phyloP scores from a whole-genome alignment of 306 rosid genomes.

The Cucumis melo region DNA sequence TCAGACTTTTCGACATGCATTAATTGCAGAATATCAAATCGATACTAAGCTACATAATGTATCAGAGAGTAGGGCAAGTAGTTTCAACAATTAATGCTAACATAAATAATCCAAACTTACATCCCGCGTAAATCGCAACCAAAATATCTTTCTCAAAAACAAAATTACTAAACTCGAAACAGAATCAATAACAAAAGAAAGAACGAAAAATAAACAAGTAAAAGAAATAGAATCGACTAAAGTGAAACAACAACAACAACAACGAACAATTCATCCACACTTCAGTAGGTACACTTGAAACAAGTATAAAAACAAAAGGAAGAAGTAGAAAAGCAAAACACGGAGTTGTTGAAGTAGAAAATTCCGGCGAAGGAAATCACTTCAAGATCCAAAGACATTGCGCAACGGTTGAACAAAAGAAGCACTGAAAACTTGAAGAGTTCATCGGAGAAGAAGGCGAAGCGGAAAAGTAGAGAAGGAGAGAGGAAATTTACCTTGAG shows the following conservation, averaged over 20 bases:
- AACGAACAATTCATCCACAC: neutral
- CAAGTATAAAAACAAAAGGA: neutral
- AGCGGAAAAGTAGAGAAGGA: neutral
- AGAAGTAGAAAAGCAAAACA: neutral
- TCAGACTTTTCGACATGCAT: neutral
- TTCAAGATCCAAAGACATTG: slow-evolving; percentile 30
- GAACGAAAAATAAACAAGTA: neutral
- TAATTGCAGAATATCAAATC: neutral
- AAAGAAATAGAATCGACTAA: neutral
- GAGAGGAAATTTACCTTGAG: slow-evolving; percentile 20
- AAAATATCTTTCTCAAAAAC: neutral
- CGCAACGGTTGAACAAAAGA: neutral
- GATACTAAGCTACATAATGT: neutral
- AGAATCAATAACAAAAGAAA: neutral
- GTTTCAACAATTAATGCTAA: neutral
- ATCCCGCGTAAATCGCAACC: neutral
- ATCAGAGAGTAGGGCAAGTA: neutral
- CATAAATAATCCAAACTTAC: neutral
- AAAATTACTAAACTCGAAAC: neutral
- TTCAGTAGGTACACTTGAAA: neutral
- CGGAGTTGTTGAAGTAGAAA: neutral
- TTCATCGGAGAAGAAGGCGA: neutral
- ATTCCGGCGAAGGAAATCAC: neutral
- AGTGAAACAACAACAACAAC: neutral
- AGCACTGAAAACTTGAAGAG: neutral